Evolutionary conservation across 1,139 yeast species (phyloP).

Genomic region (Protomyces inundatus): DNA sequence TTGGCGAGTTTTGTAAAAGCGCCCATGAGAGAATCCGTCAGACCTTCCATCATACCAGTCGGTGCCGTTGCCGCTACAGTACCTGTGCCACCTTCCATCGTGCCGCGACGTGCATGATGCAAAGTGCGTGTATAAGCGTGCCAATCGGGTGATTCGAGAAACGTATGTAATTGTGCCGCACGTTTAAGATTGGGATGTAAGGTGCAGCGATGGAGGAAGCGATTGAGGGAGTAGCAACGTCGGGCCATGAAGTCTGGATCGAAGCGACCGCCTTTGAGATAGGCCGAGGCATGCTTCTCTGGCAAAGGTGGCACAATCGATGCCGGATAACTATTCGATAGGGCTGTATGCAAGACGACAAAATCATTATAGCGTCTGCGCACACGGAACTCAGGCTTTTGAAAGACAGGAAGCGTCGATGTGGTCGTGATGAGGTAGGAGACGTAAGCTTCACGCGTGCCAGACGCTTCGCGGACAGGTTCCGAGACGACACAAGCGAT

Average conservation of each 20-base stretch:
- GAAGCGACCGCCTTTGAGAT: constrained; percentile 90
- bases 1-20: constrained; percentile 76
- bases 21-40: constrained; percentile 85
- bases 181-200: constrained; percentile 66
- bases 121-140: constrained; percentile 56
- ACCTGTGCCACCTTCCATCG: constrained; percentile 24
- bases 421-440: constrained; percentile 71
- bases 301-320: constrained; percentile 90
- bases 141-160: constrained; percentile 81
- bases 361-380: constrained; percentile 82
- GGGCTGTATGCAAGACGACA: constrained; percentile 66
- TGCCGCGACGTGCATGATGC: constrained; percentile 40
- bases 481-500: constrained; percentile 48
- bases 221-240: constrained; percentile 73
- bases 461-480: constrained; percentile 74
- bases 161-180: constrained; percentile 67
- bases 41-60: constrained; percentile 50
- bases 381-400: constrained; percentile 48
- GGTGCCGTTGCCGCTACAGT: constrained; percentile 29
- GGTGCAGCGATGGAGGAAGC: constrained; percentile 68
- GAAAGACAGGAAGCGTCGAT: constrained; percentile 46
- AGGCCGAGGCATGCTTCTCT: constrained; percentile 71
- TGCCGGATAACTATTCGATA: constrained; percentile 74
- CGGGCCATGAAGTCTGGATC: constrained; percentile 73
- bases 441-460: constrained; percentile 61